A percentile compares a stretch with the other conserved stretches of the same genome.
These are phyloP conservation scores for Aegilops speltoides DNA, from an alignment of 176 grass and related monocot species.

Conservation along the genomic window DNA sequence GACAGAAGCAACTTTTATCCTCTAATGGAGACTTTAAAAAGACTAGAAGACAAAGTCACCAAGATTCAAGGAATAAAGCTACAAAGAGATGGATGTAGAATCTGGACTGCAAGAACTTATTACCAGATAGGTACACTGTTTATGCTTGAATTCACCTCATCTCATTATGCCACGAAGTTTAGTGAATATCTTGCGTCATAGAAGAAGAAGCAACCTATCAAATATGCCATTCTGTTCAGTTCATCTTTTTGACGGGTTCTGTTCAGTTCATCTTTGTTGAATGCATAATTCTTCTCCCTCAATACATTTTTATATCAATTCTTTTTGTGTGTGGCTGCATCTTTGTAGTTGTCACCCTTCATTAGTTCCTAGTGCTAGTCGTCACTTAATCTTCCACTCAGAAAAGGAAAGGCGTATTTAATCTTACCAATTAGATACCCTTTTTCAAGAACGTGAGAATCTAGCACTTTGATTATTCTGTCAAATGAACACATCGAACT, in stretches of 20 bases:
- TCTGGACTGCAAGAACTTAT: constrained; percentile 10
- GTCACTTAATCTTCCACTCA: neutral
- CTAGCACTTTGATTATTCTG: neutral
- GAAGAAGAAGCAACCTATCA: neutral
- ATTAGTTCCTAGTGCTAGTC: neutral
- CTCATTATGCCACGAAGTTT: neutral
- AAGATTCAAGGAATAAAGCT: constrained; percentile 45
- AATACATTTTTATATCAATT: neutral
- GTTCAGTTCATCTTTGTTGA: constrained; percentile 11
- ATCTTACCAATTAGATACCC: neutral
- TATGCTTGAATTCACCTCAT: neutral
- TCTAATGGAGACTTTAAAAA: constrained; percentile 67
- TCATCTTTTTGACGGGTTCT: constrained; percentile 10
- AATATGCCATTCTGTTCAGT: constrained; percentile 3
- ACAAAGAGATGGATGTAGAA: constrained; percentile 64
- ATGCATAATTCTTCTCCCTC: neutral
- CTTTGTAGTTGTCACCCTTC: neutral
- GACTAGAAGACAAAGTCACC: constrained; percentile 41
- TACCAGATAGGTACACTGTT: constrained; percentile 29
- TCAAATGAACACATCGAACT: neutral
- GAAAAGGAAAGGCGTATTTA: neutral
- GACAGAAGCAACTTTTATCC: constrained; percentile 41
- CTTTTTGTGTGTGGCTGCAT: neutral
- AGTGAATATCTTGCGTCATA: neutral
- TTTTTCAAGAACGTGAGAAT: neutral